phyloP scores from a whole-genome alignment of 176 grass and related monocot species.

The Phoenix roebelenii region DNA sequence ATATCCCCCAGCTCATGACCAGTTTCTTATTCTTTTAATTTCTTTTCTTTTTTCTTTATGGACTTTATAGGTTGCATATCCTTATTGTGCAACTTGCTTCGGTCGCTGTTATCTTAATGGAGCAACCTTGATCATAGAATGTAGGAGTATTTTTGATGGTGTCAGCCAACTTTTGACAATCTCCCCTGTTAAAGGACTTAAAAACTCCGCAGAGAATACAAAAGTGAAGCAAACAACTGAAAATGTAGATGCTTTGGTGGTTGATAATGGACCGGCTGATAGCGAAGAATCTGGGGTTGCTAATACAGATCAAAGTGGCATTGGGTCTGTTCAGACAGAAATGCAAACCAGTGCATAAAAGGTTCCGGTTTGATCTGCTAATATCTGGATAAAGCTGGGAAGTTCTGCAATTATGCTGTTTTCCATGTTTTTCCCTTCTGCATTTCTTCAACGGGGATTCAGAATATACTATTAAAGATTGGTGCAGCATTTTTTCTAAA shows the following conservation, averaged over 20 bases:
- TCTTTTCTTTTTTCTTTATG: neutral
- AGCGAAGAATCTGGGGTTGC: constrained; percentile 6
- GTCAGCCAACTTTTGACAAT: constrained; percentile 56
- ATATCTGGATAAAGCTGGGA: no score
- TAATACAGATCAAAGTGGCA: constrained; percentile 8
- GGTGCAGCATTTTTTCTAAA: no score
- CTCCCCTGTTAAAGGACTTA: constrained; percentile 25
- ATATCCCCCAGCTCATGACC: no score
- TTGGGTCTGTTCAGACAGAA: neutral
- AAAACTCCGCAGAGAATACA: constrained; percentile 26
- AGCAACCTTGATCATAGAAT: constrained; percentile 63
- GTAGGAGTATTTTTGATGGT: constrained; percentile 37
- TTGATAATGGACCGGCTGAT: constrained; percentile 25
- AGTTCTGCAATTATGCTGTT: no score
- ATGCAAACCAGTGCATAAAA: no score
- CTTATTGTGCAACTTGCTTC: constrained; percentile 77
- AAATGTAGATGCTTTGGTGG: neutral
- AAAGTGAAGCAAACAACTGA: constrained; percentile 44
- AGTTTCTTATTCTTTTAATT: neutral
- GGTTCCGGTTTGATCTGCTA: no score
- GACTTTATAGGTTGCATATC: constrained; percentile 45
- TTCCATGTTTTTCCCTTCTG: no score
- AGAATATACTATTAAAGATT: no score
- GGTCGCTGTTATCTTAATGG: constrained; percentile 82
- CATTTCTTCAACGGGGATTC: no score